Percentiles rank a stretch among this genome's conserved stretches.
Conservation (phyloP, 2,329 filamentous ascomycete species). For the Zymoseptoria ardabiliae region DNA sequence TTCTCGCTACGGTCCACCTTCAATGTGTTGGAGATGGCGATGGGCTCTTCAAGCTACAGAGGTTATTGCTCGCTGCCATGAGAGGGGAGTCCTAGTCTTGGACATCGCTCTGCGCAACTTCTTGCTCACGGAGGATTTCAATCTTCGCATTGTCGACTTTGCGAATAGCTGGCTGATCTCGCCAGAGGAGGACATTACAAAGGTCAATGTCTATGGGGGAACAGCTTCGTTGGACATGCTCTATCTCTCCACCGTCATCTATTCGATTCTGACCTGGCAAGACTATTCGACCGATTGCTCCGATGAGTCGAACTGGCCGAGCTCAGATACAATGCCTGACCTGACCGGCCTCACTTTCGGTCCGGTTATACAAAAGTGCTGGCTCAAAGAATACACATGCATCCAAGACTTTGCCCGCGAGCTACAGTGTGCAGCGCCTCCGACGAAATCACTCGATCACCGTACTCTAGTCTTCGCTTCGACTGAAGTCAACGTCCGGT, state of each 20-base stretch:
- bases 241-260: conserved; percentile 10
- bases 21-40: conserved; percentile 8
- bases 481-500: conserved; percentile 6
- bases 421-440: conserved; percentile 6
- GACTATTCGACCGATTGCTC: conserved; percentile 6
- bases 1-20: conserved; percentile 5
- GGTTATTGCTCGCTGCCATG: conserved; percentile 12
- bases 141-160: conserved; percentile 13
- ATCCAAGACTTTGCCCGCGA: conserved; percentile 8
- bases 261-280: conserved; percentile 11
- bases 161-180: conserved; percentile 10
- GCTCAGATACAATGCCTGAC: conserved; percentile 5
- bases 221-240: conserved; percentile 10
- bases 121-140: conserved; percentile 10
- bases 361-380: conserved; percentile 8
- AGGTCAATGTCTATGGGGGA: conserved; percentile 8
- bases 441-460: conserved; percentile 3
- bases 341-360: conserved; percentile 7
- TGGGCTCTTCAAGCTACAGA: conserved; percentile 13
- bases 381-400: conserved; percentile 5
- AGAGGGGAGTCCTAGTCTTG: conserved; percentile 10
- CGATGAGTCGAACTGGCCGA: conserved; percentile 10
- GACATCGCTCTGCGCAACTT: conserved; percentile 15
- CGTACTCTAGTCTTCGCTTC: neutral
- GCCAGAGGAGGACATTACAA: conserved; percentile 5